Percentiles rank a stretch among this genome's conserved stretches.
These are phyloP conservation scores for Lithocarpus polystachyus DNA, from an alignment of 306 rosid genomes.

Conservation along the genomic window DNA sequence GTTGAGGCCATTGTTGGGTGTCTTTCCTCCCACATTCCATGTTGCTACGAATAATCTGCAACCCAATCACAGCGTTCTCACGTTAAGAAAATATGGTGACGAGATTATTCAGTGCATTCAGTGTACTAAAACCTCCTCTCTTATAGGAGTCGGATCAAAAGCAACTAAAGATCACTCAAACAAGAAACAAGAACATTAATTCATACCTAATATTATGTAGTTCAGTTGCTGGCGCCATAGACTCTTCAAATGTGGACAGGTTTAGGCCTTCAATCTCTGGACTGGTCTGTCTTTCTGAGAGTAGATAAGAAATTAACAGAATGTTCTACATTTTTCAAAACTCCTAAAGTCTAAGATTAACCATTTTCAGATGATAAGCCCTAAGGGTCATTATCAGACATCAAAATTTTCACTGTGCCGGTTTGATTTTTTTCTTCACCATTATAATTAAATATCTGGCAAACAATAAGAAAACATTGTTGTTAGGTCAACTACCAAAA, in stretches of 20 bases:
- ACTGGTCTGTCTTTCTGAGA: constrained; percentile 59
- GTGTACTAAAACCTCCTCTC: background rate
- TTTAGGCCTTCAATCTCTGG: constrained; percentile 73
- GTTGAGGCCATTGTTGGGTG: constrained; percentile 68
- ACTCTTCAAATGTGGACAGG: constrained; percentile 56
- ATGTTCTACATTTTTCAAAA: constrained; percentile 3
- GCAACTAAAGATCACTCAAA: background rate
- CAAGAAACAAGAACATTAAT: constrained; percentile 6
- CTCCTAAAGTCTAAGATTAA: constrained; percentile 13
- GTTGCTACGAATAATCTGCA: constrained; percentile 80
- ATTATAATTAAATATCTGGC: constrained; percentile 1
- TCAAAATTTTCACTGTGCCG: constrained; percentile 5
- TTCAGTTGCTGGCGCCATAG: constrained; percentile 47
- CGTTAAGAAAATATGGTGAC: background rate
- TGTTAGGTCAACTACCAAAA: constrained; percentile 82
- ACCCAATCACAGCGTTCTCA: background rate
- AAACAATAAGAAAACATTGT: constrained; percentile 16
- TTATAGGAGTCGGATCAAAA: background rate
- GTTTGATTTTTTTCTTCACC: constrained; percentile 7
- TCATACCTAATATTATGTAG: constrained; percentile 57
- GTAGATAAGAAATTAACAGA: constrained; percentile 15
- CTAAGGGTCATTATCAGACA: constrained; percentile 31
- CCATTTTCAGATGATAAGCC: constrained; percentile 15
- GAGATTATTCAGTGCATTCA: no score
- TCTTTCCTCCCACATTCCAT: constrained; percentile 93